Evolutionary conservation across 345 rosid species (phyloP).

Genomic region (Firmiana major): DNA sequence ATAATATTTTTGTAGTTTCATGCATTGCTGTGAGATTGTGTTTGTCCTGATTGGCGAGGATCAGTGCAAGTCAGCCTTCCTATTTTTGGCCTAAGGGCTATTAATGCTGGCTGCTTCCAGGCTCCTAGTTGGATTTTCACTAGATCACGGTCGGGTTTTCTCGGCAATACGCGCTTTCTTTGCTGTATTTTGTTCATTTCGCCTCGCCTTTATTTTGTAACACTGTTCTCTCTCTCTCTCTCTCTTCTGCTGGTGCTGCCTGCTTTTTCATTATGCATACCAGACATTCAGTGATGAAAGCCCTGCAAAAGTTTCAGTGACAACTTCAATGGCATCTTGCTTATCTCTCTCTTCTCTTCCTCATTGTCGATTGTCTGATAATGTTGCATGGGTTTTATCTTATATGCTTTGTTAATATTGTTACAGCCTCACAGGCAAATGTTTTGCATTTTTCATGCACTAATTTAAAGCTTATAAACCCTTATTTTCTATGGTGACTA

Average conservation of each 20-base stretch:
- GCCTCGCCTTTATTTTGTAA: not conserved
- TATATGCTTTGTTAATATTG: not conserved
- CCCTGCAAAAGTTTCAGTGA: slow-evolving; percentile 39
- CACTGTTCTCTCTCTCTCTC: not conserved
- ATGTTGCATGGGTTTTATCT: not conserved
- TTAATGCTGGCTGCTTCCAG: slow-evolving; percentile 20
- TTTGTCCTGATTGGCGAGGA: slow-evolving; percentile 11
- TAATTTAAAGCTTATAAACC: not conserved
- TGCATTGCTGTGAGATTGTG: not conserved
- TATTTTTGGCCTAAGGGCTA: slow-evolving; percentile 18
- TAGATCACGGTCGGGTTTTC: slow-evolving; percentile 23
- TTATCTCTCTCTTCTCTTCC: not conserved
- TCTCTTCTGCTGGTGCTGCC: not conserved
- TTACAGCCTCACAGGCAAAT: not conserved
- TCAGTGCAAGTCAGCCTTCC: slow-evolving; percentile 11
- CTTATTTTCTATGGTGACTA: not conserved
- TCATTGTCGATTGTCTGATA: not conserved
- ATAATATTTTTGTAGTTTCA: not conserved
- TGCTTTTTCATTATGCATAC: slow-evolving; percentile 13
- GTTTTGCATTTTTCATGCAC: not conserved
- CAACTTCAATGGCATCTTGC: slow-evolving; percentile 15
- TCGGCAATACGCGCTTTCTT: slow-evolving; percentile 21
- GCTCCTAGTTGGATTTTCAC: slow-evolving; percentile 23
- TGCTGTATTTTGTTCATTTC: not conserved
- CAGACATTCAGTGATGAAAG: slow-evolving; percentile 32